phyloP scores from a whole-genome alignment of 331 rosid genomes.

The Quercus phellos region DNA sequence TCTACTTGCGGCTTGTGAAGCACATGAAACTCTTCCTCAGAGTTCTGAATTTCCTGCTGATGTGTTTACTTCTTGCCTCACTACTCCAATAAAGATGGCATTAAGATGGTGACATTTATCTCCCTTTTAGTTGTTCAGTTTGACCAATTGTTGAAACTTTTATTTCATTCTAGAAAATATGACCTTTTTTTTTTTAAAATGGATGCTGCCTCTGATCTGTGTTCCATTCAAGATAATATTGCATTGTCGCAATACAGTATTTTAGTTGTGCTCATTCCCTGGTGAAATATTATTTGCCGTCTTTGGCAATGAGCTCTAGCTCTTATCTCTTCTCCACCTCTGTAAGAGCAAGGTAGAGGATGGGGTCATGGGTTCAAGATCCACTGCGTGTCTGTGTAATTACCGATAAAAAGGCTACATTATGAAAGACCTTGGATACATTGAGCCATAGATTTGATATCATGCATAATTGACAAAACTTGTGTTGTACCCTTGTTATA shows the following conservation, averaged over 20 bases:
- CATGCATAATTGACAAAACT: neutral
- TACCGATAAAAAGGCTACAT: too few relatives aligned
- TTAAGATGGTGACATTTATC: conserved; percentile 74
- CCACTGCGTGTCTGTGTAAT: too few relatives aligned
- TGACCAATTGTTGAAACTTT: neutral
- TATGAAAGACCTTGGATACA: neutral
- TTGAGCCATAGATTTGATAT: neutral
- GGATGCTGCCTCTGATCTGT: neutral
- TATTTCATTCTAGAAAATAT: neutral
- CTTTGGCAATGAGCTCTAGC: too few relatives aligned
- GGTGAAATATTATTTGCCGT: neutral
- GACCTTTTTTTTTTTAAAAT: neutral
- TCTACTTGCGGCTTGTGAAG: conserved; percentile 96
- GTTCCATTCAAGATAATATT: neutral
- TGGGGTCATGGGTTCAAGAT: too few relatives aligned
- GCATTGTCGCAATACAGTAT: neutral
- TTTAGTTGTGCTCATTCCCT: neutral
- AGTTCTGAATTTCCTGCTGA: conserved; percentile 99
- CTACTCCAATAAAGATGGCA: conserved; percentile 98
- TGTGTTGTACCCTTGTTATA: neutral
- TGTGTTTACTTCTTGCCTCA: conserved; percentile 94
- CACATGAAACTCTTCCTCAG: conserved; percentile 95
- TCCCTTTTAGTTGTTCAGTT: conserved; percentile 17
- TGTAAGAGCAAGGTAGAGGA: too few relatives aligned
- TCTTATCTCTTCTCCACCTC: too few relatives aligned